Conservation (phyloP, 208 protist species). For the Polymyxa betae region DNA sequence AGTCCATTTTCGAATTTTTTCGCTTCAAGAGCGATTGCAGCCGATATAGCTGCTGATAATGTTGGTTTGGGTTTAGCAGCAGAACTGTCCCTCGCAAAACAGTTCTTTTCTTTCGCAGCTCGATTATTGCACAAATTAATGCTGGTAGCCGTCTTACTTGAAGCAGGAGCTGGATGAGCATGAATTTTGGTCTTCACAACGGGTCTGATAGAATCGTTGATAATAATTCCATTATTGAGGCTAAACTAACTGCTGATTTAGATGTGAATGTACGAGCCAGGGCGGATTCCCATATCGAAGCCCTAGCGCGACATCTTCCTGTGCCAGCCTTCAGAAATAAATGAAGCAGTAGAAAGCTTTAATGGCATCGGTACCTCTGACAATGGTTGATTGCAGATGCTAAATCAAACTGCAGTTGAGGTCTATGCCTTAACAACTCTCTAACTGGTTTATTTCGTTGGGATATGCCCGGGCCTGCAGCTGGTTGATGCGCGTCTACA, state of each 20-base stretch:
- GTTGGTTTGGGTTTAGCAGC: background rate
- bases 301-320: background rate
- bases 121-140: background rate
- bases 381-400: too few species aligned
- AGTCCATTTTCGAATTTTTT: background rate
- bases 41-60: background rate
- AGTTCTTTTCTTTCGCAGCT: background rate
- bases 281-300: background rate
- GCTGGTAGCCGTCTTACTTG: background rate
- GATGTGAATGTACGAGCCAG: background rate
- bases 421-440: too few species aligned
- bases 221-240: too few species aligned
- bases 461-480: too few species aligned
- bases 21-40: background rate
- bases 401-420: too few species aligned
- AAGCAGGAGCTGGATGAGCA: background rate
- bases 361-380: too few species aligned
- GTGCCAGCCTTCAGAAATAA: background rate
- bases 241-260: too few species aligned
- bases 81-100: background rate
- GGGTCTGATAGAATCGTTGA: too few species aligned
- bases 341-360: too few species aligned
- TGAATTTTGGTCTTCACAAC: too few species aligned
- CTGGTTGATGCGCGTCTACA: too few species aligned
- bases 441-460: too few species aligned